Evolutionary conservation across 2,329 filamentous ascomycete genomes (phyloP), one percentile per base, ranked within the genome.

Genomic region (Clarireedia sp.): DNA sequence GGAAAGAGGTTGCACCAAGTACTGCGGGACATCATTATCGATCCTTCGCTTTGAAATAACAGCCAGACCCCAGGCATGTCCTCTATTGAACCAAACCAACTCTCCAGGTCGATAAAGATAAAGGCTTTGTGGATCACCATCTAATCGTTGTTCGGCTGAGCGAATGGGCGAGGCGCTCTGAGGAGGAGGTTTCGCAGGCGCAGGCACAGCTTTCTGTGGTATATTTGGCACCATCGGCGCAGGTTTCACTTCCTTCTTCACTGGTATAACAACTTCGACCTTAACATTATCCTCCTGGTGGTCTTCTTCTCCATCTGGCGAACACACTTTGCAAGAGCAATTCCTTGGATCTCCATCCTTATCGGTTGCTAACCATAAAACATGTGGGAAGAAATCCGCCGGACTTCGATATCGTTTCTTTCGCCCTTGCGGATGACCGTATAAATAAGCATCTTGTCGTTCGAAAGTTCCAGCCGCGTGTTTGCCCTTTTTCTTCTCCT

Each of bases 371-470:
- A 83, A 74, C 78, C 80, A 81, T 1, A 81, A 66, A 3, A 83
- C 68, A 64, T 83, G 80, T 2, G 78, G 78, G 58, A 81, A 80
- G 70, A 83, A 83, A 59, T 83, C 80, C 51, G 74, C 74, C 0
- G 80, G 79, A 62, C 78, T 82, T 54, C 80, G 69, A 64, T 76
- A 83, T 48, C 79, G 73, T 68, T 81, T 82, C 66, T 75, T 77
- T 17, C 76, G 72, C 16, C 79, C 80, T 46, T 73, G 69, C 2
- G 79, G 80, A 63, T 83, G 79, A 19, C 80, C 80, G 64, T 82
- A 83, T 5, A 83, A 71, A 60, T 82, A 83, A 33, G 78, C 78
- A 64, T 83, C 80, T 61, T 80, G 77, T 54, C 79, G 70, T 63
- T 80, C 77, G 58, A 76, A 77, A 10, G 72, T 74, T 36, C 75